phyloP scores from a whole-genome alignment of 2,329 filamentous ascomycete species.

The Leptographium radiaticola region DNA sequence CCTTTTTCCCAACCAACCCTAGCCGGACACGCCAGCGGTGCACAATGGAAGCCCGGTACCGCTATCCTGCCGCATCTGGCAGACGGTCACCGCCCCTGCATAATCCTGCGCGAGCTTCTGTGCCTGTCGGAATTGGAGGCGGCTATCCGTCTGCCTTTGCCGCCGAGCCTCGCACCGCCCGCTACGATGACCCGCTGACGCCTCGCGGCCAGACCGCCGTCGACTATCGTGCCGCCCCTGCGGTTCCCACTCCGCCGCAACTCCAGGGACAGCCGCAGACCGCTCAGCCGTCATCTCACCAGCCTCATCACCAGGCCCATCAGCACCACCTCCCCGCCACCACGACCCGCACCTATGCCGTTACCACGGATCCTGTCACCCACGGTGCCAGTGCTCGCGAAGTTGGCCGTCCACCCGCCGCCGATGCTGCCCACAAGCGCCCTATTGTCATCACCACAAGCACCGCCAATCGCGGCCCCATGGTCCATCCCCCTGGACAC shows the following conservation, averaged over 20 bases:
- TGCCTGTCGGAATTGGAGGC: constrained; percentile 36
- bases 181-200: constrained; percentile 9
- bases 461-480: constrained; percentile 19
- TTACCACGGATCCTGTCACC: constrained; percentile 36
- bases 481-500: not conserved
- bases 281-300: not conserved
- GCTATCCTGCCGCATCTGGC: constrained; percentile 14
- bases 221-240: constrained; percentile 8
- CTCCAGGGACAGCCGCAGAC: constrained; percentile 1
- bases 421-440: constrained; percentile 35
- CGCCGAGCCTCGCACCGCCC: constrained; percentile 36
- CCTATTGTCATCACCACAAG: constrained; percentile 46
- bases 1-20: not conserved
- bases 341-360: constrained; percentile 39
- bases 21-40: not conserved
- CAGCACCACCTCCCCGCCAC: constrained; percentile 14
- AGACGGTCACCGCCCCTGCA: constrained; percentile 27
- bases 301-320: not conserved
- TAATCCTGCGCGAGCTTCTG: constrained; percentile 36
- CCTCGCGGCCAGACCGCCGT: constrained; percentile 5
- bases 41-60: constrained; percentile 11
- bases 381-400: constrained; percentile 36
- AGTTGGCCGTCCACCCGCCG: constrained; percentile 34
- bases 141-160: constrained; percentile 27
- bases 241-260: constrained; percentile 12